These are phyloP conservation scores for Melampsora abietis-canadensis DNA, from an alignment of 1,284 basidiomycete species.

Conservation along the genomic window DNA sequence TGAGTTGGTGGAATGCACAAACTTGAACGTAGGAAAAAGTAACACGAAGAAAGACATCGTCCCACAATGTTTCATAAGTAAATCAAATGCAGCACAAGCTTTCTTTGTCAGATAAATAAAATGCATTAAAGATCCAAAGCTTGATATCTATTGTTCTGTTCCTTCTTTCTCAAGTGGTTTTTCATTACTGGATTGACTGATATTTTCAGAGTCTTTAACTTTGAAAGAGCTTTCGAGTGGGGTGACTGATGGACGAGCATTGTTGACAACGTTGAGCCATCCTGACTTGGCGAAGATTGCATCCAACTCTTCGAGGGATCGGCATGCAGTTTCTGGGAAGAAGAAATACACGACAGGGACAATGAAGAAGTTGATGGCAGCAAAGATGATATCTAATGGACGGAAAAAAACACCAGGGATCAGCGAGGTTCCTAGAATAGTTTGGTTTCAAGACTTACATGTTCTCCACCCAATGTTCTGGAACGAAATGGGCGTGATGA, in stretches of 20 bases:
- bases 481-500: conserved; percentile 67
- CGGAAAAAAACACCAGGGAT: not conserved
- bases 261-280: conserved; percentile 31
- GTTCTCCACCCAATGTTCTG: conserved; percentile 64
- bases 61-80: no score
- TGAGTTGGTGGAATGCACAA: no score
- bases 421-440: not conserved
- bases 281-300: conserved; percentile 48
- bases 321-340: conserved; percentile 68
- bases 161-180: not conserved
- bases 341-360: conserved; percentile 64
- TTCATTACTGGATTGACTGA: not conserved
- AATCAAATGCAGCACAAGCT: no score
- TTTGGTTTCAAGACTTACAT: conserved; percentile 48
- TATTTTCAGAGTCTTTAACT: not conserved
- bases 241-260: conserved; percentile 20
- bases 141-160: not conserved
- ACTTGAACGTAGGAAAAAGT: no score
- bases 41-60: no score
- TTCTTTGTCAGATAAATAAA: no score
- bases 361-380: conserved; percentile 62
- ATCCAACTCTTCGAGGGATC: conserved; percentile 60
- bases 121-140: no score
- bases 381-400: conserved; percentile 61
- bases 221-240: not conserved